Base-by-base conservation (phyloP, 768 basidiomycete genomes). In the Naganishia friedmannii region DNA sequence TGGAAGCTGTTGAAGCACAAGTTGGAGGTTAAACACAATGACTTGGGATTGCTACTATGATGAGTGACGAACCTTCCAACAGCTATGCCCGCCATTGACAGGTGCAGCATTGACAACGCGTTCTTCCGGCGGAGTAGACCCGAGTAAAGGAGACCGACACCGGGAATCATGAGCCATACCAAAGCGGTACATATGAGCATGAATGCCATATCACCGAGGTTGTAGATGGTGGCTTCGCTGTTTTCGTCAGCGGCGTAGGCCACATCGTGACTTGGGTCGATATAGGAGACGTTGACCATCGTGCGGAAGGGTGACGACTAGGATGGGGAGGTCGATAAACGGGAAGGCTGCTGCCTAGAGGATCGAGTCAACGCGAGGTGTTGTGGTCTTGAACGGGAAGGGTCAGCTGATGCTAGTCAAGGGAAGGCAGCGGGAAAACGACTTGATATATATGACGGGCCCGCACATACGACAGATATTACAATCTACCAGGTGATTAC, bases 121-220 rank as follows among this genome's bases (percentile, higher is more conserved):
- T 83, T 84, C 74, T 83, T 84, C 2, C 83, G 68, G 26, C 83
- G 71, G 21, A 84, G 72, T 9, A 82, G 74, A 70, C 79, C 80
- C 19, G 80, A 79, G 74, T 82, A 82, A 74, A 82, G 80, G 39
- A 79, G 71, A 2, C 77, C 77, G 32, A 80, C 77, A 66, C 79
- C 81, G 42, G 82, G 82, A 19, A 81, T 73, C 82, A 83, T 83
- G 70, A 82, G 70, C 80, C 80, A 81, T 48, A 83, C 82, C n/a
- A 83, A 67, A 0, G 76, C 77, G 32, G 74, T 77, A 31, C 74
- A 74, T 70, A 77, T 77, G 26, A 72, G 28, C 21, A 72, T 67
- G 76, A 76, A 80, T 19, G 76, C 78, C 74, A 80, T 78, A 65
- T 80, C 79, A 70, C 79, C 79, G 21, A 78, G 65, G 72, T 79